phyloP scores from a whole-genome alignment of 257 asterid genomes.

The Cordia subcordata region DNA sequence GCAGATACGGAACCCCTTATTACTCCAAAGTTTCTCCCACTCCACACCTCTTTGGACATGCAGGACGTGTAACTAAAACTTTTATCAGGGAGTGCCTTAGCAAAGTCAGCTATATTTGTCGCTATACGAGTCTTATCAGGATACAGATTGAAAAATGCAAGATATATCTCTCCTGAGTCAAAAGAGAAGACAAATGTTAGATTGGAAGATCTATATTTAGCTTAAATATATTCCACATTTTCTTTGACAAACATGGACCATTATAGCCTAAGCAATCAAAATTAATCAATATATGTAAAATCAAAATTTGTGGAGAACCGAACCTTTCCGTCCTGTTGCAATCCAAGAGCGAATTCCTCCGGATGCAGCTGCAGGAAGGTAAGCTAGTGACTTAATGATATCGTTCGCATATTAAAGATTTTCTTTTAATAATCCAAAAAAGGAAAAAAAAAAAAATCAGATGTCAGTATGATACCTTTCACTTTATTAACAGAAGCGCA shows the following conservation, averaged over 20 bases:
- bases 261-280: background rate
- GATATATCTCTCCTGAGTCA: constrained; percentile 62
- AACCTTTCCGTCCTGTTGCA: constrained; percentile 77
- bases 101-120: constrained; percentile 42
- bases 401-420: background rate
- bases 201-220: background rate
- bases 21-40: constrained; percentile 52
- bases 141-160: constrained; percentile 76
- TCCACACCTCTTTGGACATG: constrained; percentile 70
- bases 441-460: background rate
- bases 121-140: constrained; percentile 31
- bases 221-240: too few relatives aligned
- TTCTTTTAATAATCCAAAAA: too few relatives aligned
- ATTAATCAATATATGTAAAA: background rate
- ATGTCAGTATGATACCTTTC: constrained; percentile 38
- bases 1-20: constrained; percentile 35
- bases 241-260: background rate
- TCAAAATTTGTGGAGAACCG: background rate
- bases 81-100: constrained; percentile 40
- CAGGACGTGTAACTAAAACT: constrained; percentile 19
- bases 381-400: constrained; percentile 1
- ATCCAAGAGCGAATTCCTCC: constrained; percentile 68
- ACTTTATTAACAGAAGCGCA: constrained; percentile 59
- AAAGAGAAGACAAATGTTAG: background rate
- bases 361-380: constrained; percentile 40